Base-by-base conservation (phyloP, 1,139 yeast species). In the Candida freyschussii region DNA sequence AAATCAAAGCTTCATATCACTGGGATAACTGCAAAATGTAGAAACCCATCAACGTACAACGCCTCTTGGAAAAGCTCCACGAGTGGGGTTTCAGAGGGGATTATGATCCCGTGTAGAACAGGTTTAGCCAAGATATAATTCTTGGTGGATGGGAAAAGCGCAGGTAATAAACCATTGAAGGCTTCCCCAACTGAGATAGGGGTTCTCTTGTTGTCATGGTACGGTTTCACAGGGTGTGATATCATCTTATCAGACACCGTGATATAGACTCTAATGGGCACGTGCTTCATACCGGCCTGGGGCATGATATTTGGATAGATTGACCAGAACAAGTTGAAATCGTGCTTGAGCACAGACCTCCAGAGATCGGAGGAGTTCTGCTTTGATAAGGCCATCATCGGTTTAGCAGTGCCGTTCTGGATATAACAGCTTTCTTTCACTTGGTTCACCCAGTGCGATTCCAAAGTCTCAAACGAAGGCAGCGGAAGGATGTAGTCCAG, bases 361-460 rank as follows among this genome's bases (percentile, higher is more conserved):
- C 89, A 81, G 26, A 85, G 60, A 2, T 53, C 53, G 17, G 62
- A 58, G 0, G 89, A 69, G 36, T 79, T 78, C 2, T 63, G 65
- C 41, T 73, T 78, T 11, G 91, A 75, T 37, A 89, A 58, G 21
- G 69, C 67, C 95, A 89, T 81, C 16, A 89, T 72, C 2, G 76
- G 69, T 43, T 81, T 84, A 7, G 95, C 70, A 17, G 75, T 72
- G 0, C 95, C 94, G 43, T 80, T 75, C 21, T 82, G 55, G 0
- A 86, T 74, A 51, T 68, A 84, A 48, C 84, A 75, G 3, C 87
- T 71, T 51, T 89, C 96, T 49, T 89, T 89, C 52, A 85, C 58
- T 43, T 76, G 87, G 53, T 87, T 86, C 39, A 78, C 63, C 75
- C 91, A 75, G 32, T 73, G 69, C 34, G 69, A 72, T 34, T 65